Conservation (phyloP, 2,329 filamentous ascomycete genomes). For the Gremmenia infestans region DNA sequence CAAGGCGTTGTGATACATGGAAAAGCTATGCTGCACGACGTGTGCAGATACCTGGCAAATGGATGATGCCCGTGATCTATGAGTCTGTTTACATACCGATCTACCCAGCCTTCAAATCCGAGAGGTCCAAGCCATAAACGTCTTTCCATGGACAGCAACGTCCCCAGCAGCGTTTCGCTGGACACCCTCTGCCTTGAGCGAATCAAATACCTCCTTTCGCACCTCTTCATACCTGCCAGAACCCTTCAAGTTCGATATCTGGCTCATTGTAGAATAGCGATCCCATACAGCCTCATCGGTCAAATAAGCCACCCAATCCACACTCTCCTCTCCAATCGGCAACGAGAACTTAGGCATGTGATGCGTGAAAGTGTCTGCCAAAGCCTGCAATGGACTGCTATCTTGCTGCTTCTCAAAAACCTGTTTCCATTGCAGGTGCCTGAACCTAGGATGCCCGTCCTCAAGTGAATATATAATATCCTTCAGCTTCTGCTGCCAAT, state of each 20-base stretch:
- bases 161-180: slow-evolving; percentile 57
- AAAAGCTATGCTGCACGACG: slow-evolving; percentile 5
- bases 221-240: slow-evolving; percentile 43
- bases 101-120: slow-evolving; percentile 32
- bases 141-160: slow-evolving; percentile 59
- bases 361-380: slow-evolving; percentile 39
- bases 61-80: not conserved
- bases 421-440: slow-evolving; percentile 57
- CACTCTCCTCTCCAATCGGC: slow-evolving; percentile 52
- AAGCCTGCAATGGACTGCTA: slow-evolving; percentile 46
- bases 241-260: slow-evolving; percentile 55
- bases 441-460: slow-evolving; percentile 60
- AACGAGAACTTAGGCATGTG: slow-evolving; percentile 50
- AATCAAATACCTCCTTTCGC: slow-evolving; percentile 47
- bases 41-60: not conserved
- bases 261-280: slow-evolving; percentile 61
- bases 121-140: slow-evolving; percentile 58
- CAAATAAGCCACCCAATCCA: slow-evolving; percentile 55
- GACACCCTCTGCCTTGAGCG: slow-evolving; percentile 47
- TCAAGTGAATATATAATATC: slow-evolving; percentile 50
- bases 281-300: slow-evolving; percentile 57
- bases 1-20: slow-evolving; percentile 11
- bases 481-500: slow-evolving; percentile 59
- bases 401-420: slow-evolving; percentile 58
- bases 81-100: not conserved